These are phyloP conservation scores for Penicillium sp. DNA, from an alignment of 2,329 filamentous ascomycete species.

Conservation along the genomic window DNA sequence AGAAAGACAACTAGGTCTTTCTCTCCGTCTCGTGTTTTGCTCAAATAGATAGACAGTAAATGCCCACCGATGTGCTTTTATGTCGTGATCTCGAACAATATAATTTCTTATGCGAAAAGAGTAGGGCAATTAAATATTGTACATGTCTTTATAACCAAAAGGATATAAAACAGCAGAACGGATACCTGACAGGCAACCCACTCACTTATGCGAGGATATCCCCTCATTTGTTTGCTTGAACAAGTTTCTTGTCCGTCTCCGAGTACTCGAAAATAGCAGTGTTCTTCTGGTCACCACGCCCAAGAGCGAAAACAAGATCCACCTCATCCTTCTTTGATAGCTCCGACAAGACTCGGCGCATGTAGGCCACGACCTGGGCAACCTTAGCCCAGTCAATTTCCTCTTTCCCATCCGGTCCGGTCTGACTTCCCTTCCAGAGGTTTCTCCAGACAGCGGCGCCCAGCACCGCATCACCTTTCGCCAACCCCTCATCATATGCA, in stretches of 20 bases:
- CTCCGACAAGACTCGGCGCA: constrained; percentile 56
- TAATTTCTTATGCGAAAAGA: constrained; percentile 1
- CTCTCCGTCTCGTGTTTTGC: not conserved
- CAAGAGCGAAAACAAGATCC: constrained; percentile 53
- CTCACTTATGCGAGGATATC: not conserved
- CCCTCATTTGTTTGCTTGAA: constrained; percentile 31
- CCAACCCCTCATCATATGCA: constrained; percentile 54
- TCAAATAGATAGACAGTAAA: not conserved
- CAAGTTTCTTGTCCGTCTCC: constrained; percentile 39
- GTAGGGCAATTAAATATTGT: constrained; percentile 13
- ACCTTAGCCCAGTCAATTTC: constrained; percentile 61
- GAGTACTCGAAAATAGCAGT: constrained; percentile 35
- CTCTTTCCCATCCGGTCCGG: constrained; percentile 29
- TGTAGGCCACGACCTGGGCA: constrained; percentile 62
- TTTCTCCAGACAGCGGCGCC: constrained; percentile 85
- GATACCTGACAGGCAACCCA: not conserved
- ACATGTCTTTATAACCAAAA: constrained; percentile 12
- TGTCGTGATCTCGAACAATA: not conserved
- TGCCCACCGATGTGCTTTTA: not conserved
- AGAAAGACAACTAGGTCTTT: constrained; percentile 25
- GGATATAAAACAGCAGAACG: not conserved
- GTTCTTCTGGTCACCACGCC: constrained; percentile 37
- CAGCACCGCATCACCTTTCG: constrained; percentile 48
- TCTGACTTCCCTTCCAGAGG: constrained; percentile 70
- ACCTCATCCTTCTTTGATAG: constrained; percentile 56